Evolutionary conservation across 2,329 filamentous ascomycete genomes (phyloP).

Genomic region (Cladophialophora carrionii): DNA sequence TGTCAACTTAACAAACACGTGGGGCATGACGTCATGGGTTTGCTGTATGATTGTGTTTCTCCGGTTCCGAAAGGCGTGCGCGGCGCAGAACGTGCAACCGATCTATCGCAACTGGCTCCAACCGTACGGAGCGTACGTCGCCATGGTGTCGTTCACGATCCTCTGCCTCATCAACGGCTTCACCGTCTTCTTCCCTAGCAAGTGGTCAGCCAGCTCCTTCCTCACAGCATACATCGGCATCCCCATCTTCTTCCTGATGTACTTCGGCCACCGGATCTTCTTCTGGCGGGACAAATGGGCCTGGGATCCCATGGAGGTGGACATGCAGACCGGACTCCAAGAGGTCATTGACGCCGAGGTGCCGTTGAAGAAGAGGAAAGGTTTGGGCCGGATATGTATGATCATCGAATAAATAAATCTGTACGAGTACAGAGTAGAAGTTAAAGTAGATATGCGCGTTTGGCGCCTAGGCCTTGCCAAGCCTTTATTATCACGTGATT

Average conservation of each 20-base stretch:
- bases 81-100: slow-evolving; percentile 53
- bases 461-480: not conserved
- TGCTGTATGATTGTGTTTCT: slow-evolving; percentile 65
- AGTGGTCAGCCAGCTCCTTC: slow-evolving; percentile 68
- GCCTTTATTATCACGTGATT: not conserved
- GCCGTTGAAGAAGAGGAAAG: slow-evolving; percentile 41
- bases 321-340: slow-evolving; percentile 58
- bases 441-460: not conserved
- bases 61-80: slow-evolving; percentile 59
- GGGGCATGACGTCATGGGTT: slow-evolving; percentile 63
- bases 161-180: slow-evolving; percentile 77
- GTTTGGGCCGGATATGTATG: slow-evolving; percentile 42
- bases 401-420: slow-evolving; percentile 40
- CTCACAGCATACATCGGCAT: slow-evolving; percentile 69
- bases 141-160: slow-evolving; percentile 61
- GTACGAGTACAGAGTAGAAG: not conserved
- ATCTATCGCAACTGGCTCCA: slow-evolving; percentile 61
- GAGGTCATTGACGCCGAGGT: slow-evolving; percentile 56
- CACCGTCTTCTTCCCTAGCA: slow-evolving; percentile 68
- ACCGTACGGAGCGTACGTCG: slow-evolving; percentile 67
- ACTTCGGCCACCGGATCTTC: slow-evolving; percentile 56
- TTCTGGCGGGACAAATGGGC: slow-evolving; percentile 57
- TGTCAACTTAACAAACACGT: slow-evolving; percentile 66
- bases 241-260: slow-evolving; percentile 64
- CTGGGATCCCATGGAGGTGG: slow-evolving; percentile 54